phyloP scores from a whole-genome alignment of 2,329 filamentous ascomycete species.

The Cytospora paraplurivora region DNA sequence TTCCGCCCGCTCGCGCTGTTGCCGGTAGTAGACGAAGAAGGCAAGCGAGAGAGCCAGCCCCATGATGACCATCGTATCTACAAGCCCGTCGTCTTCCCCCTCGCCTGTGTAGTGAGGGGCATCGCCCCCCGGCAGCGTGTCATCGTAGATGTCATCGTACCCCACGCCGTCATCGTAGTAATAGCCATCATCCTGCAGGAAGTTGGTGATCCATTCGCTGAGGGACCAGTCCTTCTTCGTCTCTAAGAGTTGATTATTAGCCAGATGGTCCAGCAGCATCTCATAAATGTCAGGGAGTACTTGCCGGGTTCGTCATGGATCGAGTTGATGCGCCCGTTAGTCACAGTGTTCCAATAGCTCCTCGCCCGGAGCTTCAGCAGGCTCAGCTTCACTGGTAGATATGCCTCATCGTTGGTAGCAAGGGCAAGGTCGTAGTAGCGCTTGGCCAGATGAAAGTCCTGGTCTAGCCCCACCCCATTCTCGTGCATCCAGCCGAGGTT shows the following conservation, averaged over 20 bases:
- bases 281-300: slow-evolving; percentile 34
- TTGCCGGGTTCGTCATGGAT: slow-evolving; percentile 87
- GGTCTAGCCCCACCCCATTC: slow-evolving; percentile 87
- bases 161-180: slow-evolving; percentile 60
- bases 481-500: slow-evolving; percentile 99
- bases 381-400: slow-evolving; percentile 87
- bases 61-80: slow-evolving; percentile 85
- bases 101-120: slow-evolving; percentile 58
- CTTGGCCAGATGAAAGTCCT: slow-evolving; percentile 97
- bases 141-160: slow-evolving; percentile 59
- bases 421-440: slow-evolving; percentile 92
- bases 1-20: slow-evolving; percentile 64
- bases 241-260: slow-evolving; percentile 50
- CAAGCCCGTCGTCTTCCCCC: slow-evolving; percentile 72
- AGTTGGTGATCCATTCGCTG: slow-evolving; percentile 83
- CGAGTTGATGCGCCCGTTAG: slow-evolving; percentile 85
- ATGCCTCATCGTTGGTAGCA: slow-evolving; percentile 89
- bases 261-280: neutral
- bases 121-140: slow-evolving; percentile 58
- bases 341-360: slow-evolving; percentile 93
- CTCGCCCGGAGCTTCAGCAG: slow-evolving; percentile 81
- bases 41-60: slow-evolving; percentile 73
- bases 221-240: slow-evolving; percentile 74
- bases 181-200: slow-evolving; percentile 70
- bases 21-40: slow-evolving; percentile 79